phyloP scores from a whole-genome alignment of 768 basidiomycete species.

The Auriscalpium orientale region DNA sequence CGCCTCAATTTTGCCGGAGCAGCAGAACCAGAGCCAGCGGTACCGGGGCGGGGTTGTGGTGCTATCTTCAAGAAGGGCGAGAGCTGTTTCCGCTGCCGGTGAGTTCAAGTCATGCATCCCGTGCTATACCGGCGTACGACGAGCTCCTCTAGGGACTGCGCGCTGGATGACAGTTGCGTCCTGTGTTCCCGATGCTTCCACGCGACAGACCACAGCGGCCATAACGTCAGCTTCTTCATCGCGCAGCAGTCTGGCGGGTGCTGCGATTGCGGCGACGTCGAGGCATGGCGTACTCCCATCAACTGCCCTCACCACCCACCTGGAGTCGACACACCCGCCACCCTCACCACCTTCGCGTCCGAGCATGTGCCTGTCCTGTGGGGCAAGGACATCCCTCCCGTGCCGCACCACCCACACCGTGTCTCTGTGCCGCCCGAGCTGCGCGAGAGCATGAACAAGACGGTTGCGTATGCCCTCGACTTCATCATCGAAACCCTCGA shows the following conservation, averaged over 20 bases:
- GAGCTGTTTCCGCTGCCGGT: slow-evolving; percentile 93
- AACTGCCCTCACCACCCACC: slow-evolving; percentile 74
- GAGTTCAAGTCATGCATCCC: slow-evolving; percentile 24
- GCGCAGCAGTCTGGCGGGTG: slow-evolving; percentile 88
- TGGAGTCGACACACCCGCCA: slow-evolving; percentile 20
- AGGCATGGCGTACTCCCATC: slow-evolving; percentile 72
- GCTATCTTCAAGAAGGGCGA: slow-evolving; percentile 89
- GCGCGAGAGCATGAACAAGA: slow-evolving; percentile 64
- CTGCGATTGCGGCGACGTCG: slow-evolving; percentile 90
- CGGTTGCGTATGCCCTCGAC: slow-evolving; percentile 72
- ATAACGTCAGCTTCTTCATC: slow-evolving; percentile 91
- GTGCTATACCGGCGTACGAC: background rate
- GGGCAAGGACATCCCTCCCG: slow-evolving; percentile 48
- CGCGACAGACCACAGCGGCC: slow-evolving; percentile 75
- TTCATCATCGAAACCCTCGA: slow-evolving; percentile 80
- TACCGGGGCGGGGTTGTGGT: slow-evolving; percentile 72
- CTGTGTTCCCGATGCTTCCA: slow-evolving; percentile 88
- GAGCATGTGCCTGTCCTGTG: slow-evolving; percentile 11
- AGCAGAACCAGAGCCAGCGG: slow-evolving; percentile 48
- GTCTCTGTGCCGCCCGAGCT: slow-evolving; percentile 55
- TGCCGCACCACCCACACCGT: slow-evolving; percentile 52
- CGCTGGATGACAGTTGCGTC: slow-evolving; percentile 83
- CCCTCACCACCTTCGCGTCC: slow-evolving; percentile 22
- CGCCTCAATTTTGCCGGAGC: slow-evolving; percentile 48
- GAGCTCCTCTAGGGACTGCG: slow-evolving; percentile 64